Evolutionary conservation across 176 grass and related monocot genomes (phyloP), one percentile per base, ranked within the genome.

Genomic region (Rhipidocladum racemiflorum): DNA sequence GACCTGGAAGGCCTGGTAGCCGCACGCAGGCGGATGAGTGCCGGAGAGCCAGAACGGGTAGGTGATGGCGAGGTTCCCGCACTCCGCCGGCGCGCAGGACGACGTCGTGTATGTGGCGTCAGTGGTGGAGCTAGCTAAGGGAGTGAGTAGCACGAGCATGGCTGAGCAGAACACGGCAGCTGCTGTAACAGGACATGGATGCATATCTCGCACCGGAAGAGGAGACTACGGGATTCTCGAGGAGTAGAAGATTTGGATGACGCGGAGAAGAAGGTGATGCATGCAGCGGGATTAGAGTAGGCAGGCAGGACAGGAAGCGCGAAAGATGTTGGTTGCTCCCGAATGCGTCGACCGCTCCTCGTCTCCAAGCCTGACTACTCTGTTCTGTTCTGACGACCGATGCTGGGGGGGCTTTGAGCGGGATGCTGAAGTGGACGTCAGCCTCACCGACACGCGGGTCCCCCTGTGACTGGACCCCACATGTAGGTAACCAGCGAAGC

Each of bases 11-110:
- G 54, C 46, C 0, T 9, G 71, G 75, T 82, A 51, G 59, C 92
- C 80, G 45, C 92, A 94, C 3, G 75, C 20, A 0, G 42, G 28
- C 1, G 2, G 71, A 24, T 89, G 92, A 5, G 32, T 14, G 17
- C 80, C 59, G 36, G 2, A 3, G 24, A 88, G 76, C 92, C 92
- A 91, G 59, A 94, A 89, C 3, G 92, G 92, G 68, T 82, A 94
- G 15, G 14, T 12, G 60, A 94, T 65, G 42, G 1, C 49, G 1
- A 81, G 81, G 27, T 0, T 1, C 5, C 89, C 89, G 57, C 92
- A 94, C 10, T 2, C 1, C 10, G 61, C 74, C 34, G 73, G 32
- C 7, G 29, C n/a, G 72, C 92, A 91, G 0, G 9, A 7, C 25
- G 8, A 2, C 18, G 65, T 15, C 24, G 9, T 45, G 77, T 80